These are phyloP conservation scores for Chaetothyriales sp. DNA, from an alignment of 2,329 filamentous ascomycete genomes.

Conservation along the genomic window DNA sequence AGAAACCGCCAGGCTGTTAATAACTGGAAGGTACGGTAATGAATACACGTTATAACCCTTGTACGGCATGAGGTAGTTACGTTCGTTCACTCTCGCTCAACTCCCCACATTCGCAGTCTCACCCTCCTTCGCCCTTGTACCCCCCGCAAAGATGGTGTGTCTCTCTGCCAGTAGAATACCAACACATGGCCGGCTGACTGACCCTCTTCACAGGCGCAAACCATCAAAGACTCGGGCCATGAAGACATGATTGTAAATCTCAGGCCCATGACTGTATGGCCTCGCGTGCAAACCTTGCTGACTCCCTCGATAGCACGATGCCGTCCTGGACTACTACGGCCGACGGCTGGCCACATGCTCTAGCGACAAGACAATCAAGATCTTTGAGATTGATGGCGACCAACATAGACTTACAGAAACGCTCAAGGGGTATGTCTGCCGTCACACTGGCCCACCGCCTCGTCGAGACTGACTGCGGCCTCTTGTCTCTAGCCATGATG, in stretches of 20 bases:
- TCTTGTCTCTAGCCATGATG: constrained; percentile 57
- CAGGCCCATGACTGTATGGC: not conserved
- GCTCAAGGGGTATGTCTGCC: constrained; percentile 59
- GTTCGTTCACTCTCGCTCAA: not conserved
- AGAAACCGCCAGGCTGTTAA: not conserved
- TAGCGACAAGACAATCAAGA: constrained; percentile 97
- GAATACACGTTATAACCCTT: no score
- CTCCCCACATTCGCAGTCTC: not conserved
- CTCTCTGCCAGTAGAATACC: not conserved
- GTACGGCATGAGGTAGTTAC: not conserved
- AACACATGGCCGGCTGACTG: not conserved
- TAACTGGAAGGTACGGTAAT: no score
- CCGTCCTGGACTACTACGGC: constrained; percentile 96
- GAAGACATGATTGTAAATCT: constrained; percentile 97
- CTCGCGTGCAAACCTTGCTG: not conserved
- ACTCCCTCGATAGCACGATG: constrained; percentile 59
- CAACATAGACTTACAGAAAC: constrained; percentile 81
- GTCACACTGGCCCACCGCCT: not conserved
- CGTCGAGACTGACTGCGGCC: not conserved
- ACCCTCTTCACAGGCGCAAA: constrained; percentile 44
- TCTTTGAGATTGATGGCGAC: constrained; percentile 94
- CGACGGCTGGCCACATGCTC: constrained; percentile 91
- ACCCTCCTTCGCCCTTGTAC: not conserved
- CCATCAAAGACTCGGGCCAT: constrained; percentile 74
- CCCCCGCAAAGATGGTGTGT: not conserved